Percentiles rank a stretch among this genome's conserved stretches.
Conservation (phyloP, 331 rosid species). For the Rhamnella rubrinervis region DNA sequence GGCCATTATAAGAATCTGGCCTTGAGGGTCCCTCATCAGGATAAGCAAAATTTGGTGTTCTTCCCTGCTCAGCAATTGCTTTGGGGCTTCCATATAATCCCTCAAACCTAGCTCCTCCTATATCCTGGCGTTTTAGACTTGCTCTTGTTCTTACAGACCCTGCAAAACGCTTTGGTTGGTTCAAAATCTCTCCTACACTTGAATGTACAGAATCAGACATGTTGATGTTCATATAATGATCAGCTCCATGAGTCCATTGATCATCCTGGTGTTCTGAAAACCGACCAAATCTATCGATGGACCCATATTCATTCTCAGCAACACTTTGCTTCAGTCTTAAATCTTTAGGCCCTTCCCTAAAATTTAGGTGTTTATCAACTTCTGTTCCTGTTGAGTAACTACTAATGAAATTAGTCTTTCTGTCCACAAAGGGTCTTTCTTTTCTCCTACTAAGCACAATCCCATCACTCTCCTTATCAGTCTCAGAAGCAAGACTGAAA, state of each 20-base stretch:
- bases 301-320: conserved; percentile 21
- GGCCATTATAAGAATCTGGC: conserved; percentile 24
- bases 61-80: conserved; percentile 21
- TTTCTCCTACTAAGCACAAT: conserved; percentile 23
- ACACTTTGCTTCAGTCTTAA: conserved; percentile 27
- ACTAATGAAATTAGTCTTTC: conserved; percentile 17
- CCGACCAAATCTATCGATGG: conserved; percentile 17
- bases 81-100: conserved; percentile 23
- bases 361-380: conserved; percentile 10
- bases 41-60: conserved; percentile 18
- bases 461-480: conserved; percentile 28
- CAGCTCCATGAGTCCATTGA: conserved; percentile 22
- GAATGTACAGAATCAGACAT: conserved; percentile 19
- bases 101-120: conserved; percentile 24
- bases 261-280: conserved; percentile 22
- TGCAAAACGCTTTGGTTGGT: conserved; percentile 3
- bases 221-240: conserved; percentile 18
- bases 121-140: conserved; percentile 22
- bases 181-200: conserved; percentile 13
- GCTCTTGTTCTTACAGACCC: conserved; percentile 25
- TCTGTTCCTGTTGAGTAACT: conserved; percentile 28
- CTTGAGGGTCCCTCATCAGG: conserved; percentile 42
- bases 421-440: conserved; percentile 30
- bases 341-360: conserved; percentile 29
- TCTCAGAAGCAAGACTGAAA: conserved; percentile 20